Conservation (phyloP, 169 alveolate genomes). For the Plasmodium yoelii region DNA sequence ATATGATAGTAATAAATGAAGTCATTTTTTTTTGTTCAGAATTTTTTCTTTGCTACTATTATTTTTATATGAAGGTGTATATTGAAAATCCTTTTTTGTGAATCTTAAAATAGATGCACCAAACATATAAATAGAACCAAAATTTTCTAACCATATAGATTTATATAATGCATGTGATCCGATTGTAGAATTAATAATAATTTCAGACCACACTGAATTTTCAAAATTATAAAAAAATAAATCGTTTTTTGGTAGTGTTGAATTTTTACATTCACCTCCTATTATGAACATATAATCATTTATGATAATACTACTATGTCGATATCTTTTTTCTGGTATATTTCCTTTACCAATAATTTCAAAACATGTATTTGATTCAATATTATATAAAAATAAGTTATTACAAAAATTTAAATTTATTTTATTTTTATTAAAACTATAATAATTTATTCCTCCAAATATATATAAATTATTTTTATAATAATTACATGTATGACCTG, state of each 20-base stretch:
- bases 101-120: conserved; percentile 69
- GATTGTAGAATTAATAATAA: conserved; percentile 40
- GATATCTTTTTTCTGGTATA: conserved; percentile 70
- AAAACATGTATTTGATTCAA: conserved; percentile 59
- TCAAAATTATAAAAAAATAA: conserved; percentile 55
- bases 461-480: conserved; percentile 67
- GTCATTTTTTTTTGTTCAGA: background rate
- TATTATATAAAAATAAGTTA: conserved; percentile 63
- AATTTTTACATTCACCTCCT: conserved; percentile 70
- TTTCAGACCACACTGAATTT: conserved; percentile 75
- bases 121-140: conserved; percentile 74
- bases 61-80: conserved; percentile 58
- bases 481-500: conserved; percentile 74
- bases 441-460: conserved; percentile 71
- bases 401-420: conserved; percentile 63
- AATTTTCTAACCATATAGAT: conserved; percentile 69
- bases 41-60: conserved; percentile 1
- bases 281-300: conserved; percentile 74
- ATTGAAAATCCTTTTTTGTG: conserved; percentile 72
- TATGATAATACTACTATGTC: conserved; percentile 60
- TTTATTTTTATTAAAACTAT: conserved; percentile 70
- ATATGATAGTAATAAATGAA: background rate
- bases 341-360: conserved; percentile 62
- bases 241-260: conserved; percentile 71
- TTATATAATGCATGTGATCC: conserved; percentile 50